A percentile compares a stretch with the other conserved stretches of the same genome.
phyloP scores from a whole-genome alignment of 352 stramenopile species.

The Peronospora farinosa region DNA sequence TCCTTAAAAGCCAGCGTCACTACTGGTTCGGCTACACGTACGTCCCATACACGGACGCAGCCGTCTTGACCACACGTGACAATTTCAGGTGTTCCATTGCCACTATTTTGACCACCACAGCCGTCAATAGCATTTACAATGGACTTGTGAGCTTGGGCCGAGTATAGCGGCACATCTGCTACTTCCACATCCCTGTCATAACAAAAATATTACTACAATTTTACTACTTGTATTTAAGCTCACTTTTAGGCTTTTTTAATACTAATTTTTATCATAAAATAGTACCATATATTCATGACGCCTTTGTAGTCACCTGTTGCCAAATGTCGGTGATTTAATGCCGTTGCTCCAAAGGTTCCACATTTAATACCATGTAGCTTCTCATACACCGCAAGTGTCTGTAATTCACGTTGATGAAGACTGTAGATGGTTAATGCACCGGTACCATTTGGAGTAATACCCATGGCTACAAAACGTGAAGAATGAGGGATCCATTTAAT shows the following conservation, averaged over 20 bases:
- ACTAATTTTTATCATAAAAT: background rate
- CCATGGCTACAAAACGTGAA: constrained; percentile 88
- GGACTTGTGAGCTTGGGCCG: constrained; percentile 85
- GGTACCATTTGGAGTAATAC: constrained; percentile 90
- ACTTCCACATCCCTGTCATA: constrained; percentile 77
- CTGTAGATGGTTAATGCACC: constrained; percentile 89
- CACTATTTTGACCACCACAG: constrained; percentile 86
- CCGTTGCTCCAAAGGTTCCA: constrained; percentile 91
- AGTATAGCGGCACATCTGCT: constrained; percentile 73
- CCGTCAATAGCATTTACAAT: constrained; percentile 96
- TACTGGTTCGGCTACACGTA: constrained; percentile 86
- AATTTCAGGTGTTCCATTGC: constrained; percentile 89
- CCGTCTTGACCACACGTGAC: constrained; percentile 92
- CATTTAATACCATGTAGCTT: constrained; percentile 92
- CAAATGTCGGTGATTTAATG: constrained; percentile 84
- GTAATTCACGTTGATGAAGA: constrained; percentile 84
- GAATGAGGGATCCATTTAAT: constrained; percentile 93
- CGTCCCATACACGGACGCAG: constrained; percentile 94
- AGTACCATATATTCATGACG: constrained; percentile 70
- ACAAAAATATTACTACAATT: background rate
- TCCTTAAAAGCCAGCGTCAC: constrained; percentile 89
- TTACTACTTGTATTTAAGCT: too few relatives aligned
- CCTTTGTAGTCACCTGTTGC: constrained; percentile 76
- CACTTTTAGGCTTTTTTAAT: background rate
- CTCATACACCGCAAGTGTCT: constrained; percentile 61